These are phyloP conservation scores for Dothidotthia symphoricarpi DNA, from an alignment of 2,329 filamentous ascomycete genomes.

Conservation along the genomic window DNA sequence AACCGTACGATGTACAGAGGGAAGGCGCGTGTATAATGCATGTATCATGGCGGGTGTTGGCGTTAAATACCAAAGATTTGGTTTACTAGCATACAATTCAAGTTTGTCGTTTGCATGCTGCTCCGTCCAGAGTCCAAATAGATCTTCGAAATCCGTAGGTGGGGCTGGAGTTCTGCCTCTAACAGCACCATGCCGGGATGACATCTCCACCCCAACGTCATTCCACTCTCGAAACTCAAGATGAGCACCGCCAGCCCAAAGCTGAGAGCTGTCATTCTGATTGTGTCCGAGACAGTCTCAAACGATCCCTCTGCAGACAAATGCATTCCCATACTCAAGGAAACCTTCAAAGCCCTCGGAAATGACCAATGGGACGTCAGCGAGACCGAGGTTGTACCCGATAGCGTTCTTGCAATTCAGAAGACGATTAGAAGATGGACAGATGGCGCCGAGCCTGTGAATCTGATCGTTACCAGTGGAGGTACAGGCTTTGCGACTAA, in stretches of 20 bases:
- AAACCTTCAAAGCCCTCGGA: conserved; percentile 67
- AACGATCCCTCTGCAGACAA: conserved; percentile 76
- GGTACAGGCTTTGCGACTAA: conserved; percentile 87
- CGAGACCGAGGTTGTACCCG: conserved; percentile 73
- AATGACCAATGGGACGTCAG: conserved; percentile 69
- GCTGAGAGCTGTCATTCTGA: conserved; percentile 73
- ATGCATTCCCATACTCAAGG: conserved; percentile 63
- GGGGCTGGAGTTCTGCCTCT: conserved; percentile 20
- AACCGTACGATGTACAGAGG: conserved; percentile 34
- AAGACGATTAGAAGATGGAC: conserved; percentile 69
- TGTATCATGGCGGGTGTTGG: conserved; percentile 37
- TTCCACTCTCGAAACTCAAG: conserved; percentile 6
- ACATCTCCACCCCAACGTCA: conserved; percentile 19
- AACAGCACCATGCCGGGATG: conserved; percentile 15
- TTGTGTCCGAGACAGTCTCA: conserved; percentile 88
- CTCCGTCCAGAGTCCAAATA: conserved; percentile 1
- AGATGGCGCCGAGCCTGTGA: conserved; percentile 61
- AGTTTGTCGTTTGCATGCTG: neutral
- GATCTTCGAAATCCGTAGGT: conserved; percentile 4
- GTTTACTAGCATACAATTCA: neutral
- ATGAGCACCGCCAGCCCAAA: conserved; percentile 40
- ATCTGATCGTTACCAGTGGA: conserved; percentile 83
- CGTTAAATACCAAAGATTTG: conserved; percentile 23
- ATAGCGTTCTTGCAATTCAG: conserved; percentile 74
- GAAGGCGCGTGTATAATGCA: conserved; percentile 39